A percentile compares a stretch with the other conserved stretches of the same genome.
These are phyloP conservation scores for Diplotaxis tenuifolia DNA, from an alignment of 345 rosid species.

Conservation along the genomic window DNA sequence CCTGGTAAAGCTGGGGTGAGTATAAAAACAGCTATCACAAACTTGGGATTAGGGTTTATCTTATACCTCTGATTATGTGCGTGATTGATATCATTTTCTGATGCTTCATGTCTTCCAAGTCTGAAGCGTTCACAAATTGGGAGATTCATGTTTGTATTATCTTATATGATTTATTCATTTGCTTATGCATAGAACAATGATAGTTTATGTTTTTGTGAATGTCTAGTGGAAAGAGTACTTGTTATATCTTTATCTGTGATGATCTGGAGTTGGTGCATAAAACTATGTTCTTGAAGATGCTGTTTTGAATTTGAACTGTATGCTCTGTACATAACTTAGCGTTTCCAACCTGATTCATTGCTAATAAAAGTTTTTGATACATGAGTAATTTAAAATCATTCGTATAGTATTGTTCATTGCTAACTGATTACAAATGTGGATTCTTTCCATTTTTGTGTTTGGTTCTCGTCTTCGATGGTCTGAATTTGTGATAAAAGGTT, in stretches of 20 bases:
- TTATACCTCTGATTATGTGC: background rate
- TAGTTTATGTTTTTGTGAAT: background rate
- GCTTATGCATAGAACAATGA: background rate
- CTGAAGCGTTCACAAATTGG: background rate
- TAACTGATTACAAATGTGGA: background rate
- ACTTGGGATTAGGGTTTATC: background rate
- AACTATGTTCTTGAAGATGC: background rate
- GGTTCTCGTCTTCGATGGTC: too few species aligned
- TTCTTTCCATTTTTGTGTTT: too few species aligned
- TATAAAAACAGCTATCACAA: constrained; percentile 14
- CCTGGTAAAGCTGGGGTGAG: constrained; percentile 92
- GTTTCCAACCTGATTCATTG: background rate
- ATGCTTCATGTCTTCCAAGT: background rate
- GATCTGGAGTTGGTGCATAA: background rate
- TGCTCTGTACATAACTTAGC: background rate
- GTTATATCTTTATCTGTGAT: background rate
- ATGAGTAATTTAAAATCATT: too few species aligned
- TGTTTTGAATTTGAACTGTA: background rate
- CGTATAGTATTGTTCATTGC: too few species aligned
- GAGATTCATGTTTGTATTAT: background rate
- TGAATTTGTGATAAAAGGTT: too few species aligned
- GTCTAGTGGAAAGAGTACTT: background rate
- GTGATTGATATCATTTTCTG: background rate
- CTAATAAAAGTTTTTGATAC: background rate
- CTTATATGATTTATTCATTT: background rate